Percentiles rank a stretch among this genome's conserved stretches.
These are phyloP conservation scores for Hemisphaericaspora nanyangensis DNA, from an alignment of 805 yeast species.

Conservation along the genomic window DNA sequence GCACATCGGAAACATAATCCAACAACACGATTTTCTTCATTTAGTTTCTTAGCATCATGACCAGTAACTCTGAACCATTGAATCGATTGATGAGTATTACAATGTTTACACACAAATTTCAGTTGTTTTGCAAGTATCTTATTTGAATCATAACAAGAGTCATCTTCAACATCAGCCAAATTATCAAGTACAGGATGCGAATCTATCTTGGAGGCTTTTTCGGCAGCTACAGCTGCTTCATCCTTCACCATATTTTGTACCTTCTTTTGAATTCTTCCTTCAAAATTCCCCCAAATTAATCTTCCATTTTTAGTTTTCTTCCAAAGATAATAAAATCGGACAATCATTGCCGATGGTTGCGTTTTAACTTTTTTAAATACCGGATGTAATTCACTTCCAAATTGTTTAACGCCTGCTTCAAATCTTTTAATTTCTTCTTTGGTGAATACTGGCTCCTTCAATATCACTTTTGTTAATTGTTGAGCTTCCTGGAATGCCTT, in stretches of 20 bases:
- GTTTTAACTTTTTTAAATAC: conserved; percentile 69
- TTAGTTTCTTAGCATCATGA: conserved; percentile 32
- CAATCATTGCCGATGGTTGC: conserved; percentile 74
- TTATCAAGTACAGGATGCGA: conserved; percentile 30
- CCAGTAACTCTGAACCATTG: conserved; percentile 78
- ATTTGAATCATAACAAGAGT: conserved; percentile 52
- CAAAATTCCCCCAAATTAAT: conserved; percentile 75
- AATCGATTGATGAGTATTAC: conserved; percentile 51
- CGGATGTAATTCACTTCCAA: conserved; percentile 77
- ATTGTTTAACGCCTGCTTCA: conserved; percentile 67
- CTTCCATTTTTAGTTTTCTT: conserved; percentile 78
- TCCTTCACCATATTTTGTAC: conserved; percentile 28
- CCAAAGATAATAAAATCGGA: conserved; percentile 87
- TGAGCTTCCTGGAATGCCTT: conserved; percentile 46
- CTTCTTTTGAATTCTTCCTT: conserved; percentile 65
- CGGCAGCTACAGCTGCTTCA: conserved; percentile 6
- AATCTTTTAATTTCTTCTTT: conserved; percentile 61
- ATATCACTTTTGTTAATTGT: conserved; percentile 48
- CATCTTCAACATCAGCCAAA: conserved; percentile 65
- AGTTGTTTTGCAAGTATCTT: conserved; percentile 41
- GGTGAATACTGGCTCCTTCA: conserved; percentile 76
- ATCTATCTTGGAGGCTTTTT: background rate
- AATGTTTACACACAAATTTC: conserved; percentile 64
- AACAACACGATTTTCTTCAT: conserved; percentile 23
- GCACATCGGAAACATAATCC: conserved; percentile 89